phyloP scores from a whole-genome alignment of 2,329 filamentous ascomycete genomes.

The Emergomyces pasteurianus region DNA sequence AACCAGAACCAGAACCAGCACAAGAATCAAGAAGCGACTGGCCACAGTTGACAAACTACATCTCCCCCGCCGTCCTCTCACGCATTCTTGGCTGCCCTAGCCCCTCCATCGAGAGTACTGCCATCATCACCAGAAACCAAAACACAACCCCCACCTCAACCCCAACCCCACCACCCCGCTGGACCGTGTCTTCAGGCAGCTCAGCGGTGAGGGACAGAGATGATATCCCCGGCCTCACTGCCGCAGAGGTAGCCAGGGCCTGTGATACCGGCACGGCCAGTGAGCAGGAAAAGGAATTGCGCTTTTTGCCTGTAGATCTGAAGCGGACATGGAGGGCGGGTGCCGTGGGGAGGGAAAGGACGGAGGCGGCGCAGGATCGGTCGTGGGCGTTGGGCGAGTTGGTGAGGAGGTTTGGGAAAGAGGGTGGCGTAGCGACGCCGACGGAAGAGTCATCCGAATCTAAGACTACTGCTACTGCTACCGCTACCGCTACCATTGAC shows the following conservation, averaged over 20 bases:
- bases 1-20: neutral
- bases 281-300: conserved; percentile 36
- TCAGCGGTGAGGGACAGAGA: conserved; percentile 46
- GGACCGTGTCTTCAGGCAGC: conserved; percentile 47
- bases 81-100: conserved; percentile 38
- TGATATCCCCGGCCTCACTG: conserved; percentile 46
- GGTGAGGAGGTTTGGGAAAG: conserved; percentile 24
- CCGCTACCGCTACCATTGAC: neutral
- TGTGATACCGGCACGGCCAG: conserved; percentile 12
- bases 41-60: conserved; percentile 38
- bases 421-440: conserved; percentile 13
- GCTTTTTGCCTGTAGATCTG: conserved; percentile 47
- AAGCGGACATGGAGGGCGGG: conserved; percentile 51
- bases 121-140: neutral
- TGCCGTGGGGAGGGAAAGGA: conserved; percentile 50
- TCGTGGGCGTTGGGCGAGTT: conserved; percentile 49
- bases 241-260: conserved; percentile 10
- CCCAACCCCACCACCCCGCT: conserved; percentile 19
- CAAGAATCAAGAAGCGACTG: conserved; percentile 37
- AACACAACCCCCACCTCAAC: too few relatives aligned
- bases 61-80: conserved; percentile 38
- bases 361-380: conserved; percentile 49
- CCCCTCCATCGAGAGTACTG: neutral
- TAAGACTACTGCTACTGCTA: neutral
- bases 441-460: neutral